Conservation (phyloP, 2,329 filamentous ascomycete species). For the Magnaporthiopsis poae region DNA sequence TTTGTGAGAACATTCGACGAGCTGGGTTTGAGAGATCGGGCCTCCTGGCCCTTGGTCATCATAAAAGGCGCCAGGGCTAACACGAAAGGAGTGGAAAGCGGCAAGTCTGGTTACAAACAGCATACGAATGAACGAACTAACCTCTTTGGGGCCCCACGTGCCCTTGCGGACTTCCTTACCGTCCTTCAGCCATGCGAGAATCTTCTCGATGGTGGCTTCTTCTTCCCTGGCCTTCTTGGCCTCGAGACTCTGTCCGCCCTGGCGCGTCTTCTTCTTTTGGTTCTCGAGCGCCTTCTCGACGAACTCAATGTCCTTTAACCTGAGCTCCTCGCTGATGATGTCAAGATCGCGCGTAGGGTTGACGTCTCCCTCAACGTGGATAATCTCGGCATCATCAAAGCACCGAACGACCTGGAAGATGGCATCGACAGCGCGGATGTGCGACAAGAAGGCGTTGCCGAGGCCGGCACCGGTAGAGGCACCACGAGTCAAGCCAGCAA, state of each 20-base stretch:
- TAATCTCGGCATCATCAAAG: slow-evolving; percentile 98
- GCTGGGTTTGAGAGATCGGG: slow-evolving; percentile 97
- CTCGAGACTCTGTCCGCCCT: slow-evolving; percentile 90
- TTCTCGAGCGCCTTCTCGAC: slow-evolving; percentile 88
- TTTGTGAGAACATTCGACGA: slow-evolving; percentile 83
- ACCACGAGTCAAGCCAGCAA: slow-evolving; percentile 88
- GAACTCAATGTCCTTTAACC: slow-evolving; percentile 98
- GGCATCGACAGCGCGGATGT: slow-evolving; percentile 95
- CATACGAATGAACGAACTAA: slow-evolving; percentile 12
- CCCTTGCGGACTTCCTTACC: slow-evolving; percentile 92
- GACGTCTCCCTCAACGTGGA: slow-evolving; percentile 97
- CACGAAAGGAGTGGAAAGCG: slow-evolving; percentile 8
- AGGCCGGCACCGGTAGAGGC: slow-evolving; percentile 95
- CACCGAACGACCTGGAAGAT: slow-evolving; percentile 95
- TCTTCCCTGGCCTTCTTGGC: slow-evolving; percentile 97
- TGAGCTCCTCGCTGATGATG: slow-evolving; percentile 93
- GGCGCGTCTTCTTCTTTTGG: slow-evolving; percentile 85
- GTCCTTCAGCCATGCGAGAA: slow-evolving; percentile 70
- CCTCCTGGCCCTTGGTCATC: slow-evolving; percentile 97
- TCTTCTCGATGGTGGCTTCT: slow-evolving; percentile 83
- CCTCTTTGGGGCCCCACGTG: slow-evolving; percentile 87
- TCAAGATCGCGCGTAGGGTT: slow-evolving; percentile 87
- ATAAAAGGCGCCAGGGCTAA: slow-evolving; percentile 38
- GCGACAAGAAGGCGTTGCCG: slow-evolving; percentile 94
- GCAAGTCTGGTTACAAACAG: slow-evolving; percentile 3